Base-by-base conservation (phyloP, 495 filamentous ascomycete species). In the Eremomyces bilateralis region DNA sequence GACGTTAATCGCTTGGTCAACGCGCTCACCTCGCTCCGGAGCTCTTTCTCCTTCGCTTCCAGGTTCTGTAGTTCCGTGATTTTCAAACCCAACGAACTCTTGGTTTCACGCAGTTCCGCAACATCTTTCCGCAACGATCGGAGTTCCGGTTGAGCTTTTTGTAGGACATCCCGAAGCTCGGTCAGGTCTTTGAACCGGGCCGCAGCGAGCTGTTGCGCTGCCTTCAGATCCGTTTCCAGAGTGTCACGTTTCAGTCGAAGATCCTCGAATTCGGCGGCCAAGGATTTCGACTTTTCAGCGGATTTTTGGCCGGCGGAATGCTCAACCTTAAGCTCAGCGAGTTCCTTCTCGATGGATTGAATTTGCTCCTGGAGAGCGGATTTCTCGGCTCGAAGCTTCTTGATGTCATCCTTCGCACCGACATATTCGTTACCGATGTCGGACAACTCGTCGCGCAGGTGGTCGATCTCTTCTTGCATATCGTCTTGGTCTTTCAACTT, bases 91-190 rank as follows among this genome's bases (percentile, higher is more conserved):
- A 93, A 62, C 27, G 80, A 75, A 33, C 80, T 76, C 42, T 76
- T 81, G 10, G 68, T 57, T 1, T 56, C 55, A 54, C 73, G 79
- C 25, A 93, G 56, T 10, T 73, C 67, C 0, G 71, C 63, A 22
- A 75, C 73, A 40, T 95, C 88, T 24, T 67, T 65, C 5, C 79
- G 68, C 5, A 94, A 56, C 13, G 61, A 67, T 41, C 66, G 69
- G 15, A 95, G 60, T 52, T 97, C 88, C 1, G 83, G 79, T 42
- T 94, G 81, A 6, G 74, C 59, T 46, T 84, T 91, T 34, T 85
- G 74, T 6, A 93, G 56, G 5, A 80, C 65, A 22, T 80, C 72
- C 20, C 73, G 59, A 29, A 88, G 54, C 24, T 91, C 79, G 0
- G 73, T 76, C 2, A 93, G 55, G 37, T 93, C 83, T 47, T 84